Base-by-base conservation (phyloP, 495 filamentous ascomycete species). In the Parmelia sp. region DNA sequence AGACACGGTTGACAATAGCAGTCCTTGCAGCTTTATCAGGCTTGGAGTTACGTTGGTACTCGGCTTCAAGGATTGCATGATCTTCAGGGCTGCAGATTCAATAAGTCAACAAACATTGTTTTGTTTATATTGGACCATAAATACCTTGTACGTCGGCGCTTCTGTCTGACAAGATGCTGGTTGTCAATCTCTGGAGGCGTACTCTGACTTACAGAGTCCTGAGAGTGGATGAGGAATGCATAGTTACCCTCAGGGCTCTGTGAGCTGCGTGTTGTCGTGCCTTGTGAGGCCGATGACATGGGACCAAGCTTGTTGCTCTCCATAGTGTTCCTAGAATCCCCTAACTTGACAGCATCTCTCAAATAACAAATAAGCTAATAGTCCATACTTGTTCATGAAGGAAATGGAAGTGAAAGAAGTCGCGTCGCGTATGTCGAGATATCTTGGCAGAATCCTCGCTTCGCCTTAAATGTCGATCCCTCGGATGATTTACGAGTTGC, bases 1-100 rank as follows among this genome's bases (percentile, higher is more conserved):
- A 86, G 61, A 97, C 95, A 72, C 84, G 86, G 74, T 82, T 84
- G 61, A 92, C 88, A 64, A 99, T 90, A 69, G 86, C 88, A 53
- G 88, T 81, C 72, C 94, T 89, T 71, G 89, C 87, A 21, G 85
- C 80, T 75, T 97, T 97, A 78, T 97, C 94, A 60, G 95, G 95
- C 73, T 96, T 96, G 5, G 91, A 82, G 71, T 97, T 92, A 42
- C 79, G 80, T 66, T 85, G 81, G 73, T 96, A 97, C 69, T 94
- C 92, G 33, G 86, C 82, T 76, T 97, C 93, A 58, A 98, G 88
- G 65, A 93, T 85, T 8, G 88, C 84, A 78, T 97, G 92, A 74
- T 98, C 94, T 75, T 93, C 87, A 12, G 88, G 86, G 66, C 90
- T 94, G 72, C 65, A 75, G 60, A 42, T 47, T 33, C 27, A 49